A percentile compares a stretch with the other conserved stretches of the same genome.
Evolutionary conservation across 306 rosid species (phyloP).

Genomic region (Echinosophora koreensis): DNA sequence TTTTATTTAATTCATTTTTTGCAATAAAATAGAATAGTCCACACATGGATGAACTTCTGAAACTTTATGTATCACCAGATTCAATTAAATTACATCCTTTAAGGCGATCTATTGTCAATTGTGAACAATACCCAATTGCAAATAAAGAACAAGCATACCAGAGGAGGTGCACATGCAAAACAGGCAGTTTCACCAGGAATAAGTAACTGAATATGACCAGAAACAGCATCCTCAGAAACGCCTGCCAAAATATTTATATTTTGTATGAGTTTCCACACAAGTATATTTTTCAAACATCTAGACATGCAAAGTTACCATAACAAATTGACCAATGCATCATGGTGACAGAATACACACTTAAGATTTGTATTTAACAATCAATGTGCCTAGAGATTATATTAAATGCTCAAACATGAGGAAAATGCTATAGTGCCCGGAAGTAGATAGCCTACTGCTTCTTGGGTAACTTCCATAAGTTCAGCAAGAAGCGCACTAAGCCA

Average conservation of each 20-base stretch:
- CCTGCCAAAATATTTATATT: slow-evolving; percentile 64
- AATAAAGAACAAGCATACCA: slow-evolving; percentile 62
- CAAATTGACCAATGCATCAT: slow-evolving; percentile 7
- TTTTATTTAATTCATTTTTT: not conserved
- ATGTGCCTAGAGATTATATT: slow-evolving; percentile 22
- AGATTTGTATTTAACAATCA: slow-evolving; percentile 27
- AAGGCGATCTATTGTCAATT: slow-evolving; percentile 3
- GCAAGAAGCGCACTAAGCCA: not conserved
- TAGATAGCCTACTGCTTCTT: not conserved
- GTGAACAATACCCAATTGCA: slow-evolving; percentile 36
- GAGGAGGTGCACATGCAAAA: slow-evolving; percentile 99
- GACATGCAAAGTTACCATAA: slow-evolving; percentile 20
- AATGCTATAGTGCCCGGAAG: too few relatives aligned
- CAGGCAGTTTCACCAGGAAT: slow-evolving; percentile 98
- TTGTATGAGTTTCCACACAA: slow-evolving; percentile 33
- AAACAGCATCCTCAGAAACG: slow-evolving; percentile 98
- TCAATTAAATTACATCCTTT: slow-evolving; percentile 20
- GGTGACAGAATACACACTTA: slow-evolving; percentile 14
- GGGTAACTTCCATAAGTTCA: not conserved
- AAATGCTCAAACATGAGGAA: not conserved
- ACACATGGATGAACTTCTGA: slow-evolving; percentile 25
- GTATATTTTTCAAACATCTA: slow-evolving; percentile 26
- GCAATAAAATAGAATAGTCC: slow-evolving; percentile 19
- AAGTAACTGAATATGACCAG: slow-evolving; percentile 95
- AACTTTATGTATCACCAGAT: slow-evolving; percentile 20